These are phyloP conservation scores for Kuraishia piskuri DNA, from an alignment of 805 yeast species.

Conservation along the genomic window DNA sequence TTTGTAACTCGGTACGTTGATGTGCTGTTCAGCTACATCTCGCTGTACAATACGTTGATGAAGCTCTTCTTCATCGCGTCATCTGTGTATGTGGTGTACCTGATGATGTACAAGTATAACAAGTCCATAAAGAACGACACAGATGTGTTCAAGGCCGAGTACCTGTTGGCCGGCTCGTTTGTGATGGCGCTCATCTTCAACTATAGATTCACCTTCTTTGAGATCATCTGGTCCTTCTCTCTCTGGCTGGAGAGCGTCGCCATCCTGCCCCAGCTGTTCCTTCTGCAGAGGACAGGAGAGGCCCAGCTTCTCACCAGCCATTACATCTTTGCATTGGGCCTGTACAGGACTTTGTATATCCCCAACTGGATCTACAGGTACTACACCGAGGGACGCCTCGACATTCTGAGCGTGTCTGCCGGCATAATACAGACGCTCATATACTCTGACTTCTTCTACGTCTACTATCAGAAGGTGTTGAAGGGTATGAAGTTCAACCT, in stretches of 20 bases:
- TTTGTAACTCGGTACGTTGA: slow-evolving; percentile 69
- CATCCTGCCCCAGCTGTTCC: slow-evolving; percentile 84
- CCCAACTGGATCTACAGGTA: slow-evolving; percentile 95
- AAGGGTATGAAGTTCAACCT: slow-evolving; percentile 70
- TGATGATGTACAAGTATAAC: slow-evolving; percentile 57
- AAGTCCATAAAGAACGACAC: slow-evolving; percentile 53
- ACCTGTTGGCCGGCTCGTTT: slow-evolving; percentile 55
- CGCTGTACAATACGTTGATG: slow-evolving; percentile 73
- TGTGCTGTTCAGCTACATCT: slow-evolving; percentile 44
- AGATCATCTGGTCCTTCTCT: slow-evolving; percentile 79
- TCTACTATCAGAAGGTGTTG: slow-evolving; percentile 77
- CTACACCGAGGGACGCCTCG: slow-evolving; percentile 52
- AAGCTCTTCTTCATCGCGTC: slow-evolving; percentile 74
- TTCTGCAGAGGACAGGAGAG: slow-evolving; percentile 83
- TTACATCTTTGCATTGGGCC: slow-evolving; percentile 88
- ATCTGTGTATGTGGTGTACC: slow-evolving; percentile 63
- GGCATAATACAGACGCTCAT: slow-evolving; percentile 81
- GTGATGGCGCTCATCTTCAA: slow-evolving; percentile 56
- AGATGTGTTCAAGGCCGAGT: slow-evolving; percentile 65
- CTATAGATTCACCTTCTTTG: slow-evolving; percentile 50
- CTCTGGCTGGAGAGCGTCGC: slow-evolving; percentile 92
- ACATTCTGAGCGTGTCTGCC: slow-evolving; percentile 62
- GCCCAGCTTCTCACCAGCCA: slow-evolving; percentile 84
- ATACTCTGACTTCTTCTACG: slow-evolving; percentile 92
- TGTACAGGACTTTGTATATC: slow-evolving; percentile 81